phyloP scores from a whole-genome alignment of 2,329 filamentous ascomycete species.

The Eurotiales sp. region DNA sequence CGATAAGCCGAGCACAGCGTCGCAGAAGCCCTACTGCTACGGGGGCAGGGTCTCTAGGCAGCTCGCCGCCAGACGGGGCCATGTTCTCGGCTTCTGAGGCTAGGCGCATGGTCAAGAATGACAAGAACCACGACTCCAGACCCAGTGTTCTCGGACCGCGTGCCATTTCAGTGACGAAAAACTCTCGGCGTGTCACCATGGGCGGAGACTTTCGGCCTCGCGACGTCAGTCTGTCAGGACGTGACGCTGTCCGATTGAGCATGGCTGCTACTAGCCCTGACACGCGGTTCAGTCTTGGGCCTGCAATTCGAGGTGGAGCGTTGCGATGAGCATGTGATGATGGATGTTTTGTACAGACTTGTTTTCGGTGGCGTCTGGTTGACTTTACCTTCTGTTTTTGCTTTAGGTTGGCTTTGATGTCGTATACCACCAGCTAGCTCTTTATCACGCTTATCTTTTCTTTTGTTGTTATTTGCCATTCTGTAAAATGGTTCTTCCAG shows the following conservation, averaged over 20 bases:
- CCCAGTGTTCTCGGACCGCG: conserved; percentile 60
- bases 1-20: conserved; percentile 45
- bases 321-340: conserved; percentile 1
- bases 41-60: conserved; percentile 37
- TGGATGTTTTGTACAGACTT: background rate
- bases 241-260: conserved; percentile 38
- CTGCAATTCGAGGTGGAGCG: conserved; percentile 21
- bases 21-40: conserved; percentile 54
- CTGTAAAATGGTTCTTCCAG: too few relatives aligned
- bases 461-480: too few relatives aligned
- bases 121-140: conserved; percentile 55
- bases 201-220: conserved; percentile 39
- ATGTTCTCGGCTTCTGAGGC: conserved; percentile 65
- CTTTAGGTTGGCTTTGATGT: too few relatives aligned
- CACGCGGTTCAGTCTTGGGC: conserved; percentile 28
- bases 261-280: conserved; percentile 33
- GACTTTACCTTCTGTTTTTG: too few relatives aligned
- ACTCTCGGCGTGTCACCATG: conserved; percentile 40
- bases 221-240: conserved; percentile 35
- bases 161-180: conserved; percentile 57
- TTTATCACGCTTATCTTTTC: background rate
- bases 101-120: conserved; percentile 61
- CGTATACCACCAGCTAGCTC: background rate
- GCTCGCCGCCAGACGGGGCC: conserved; percentile 51
- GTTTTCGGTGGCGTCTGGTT: too few relatives aligned